These are phyloP conservation scores for Peronospora farinosa DNA, from an alignment of 352 stramenopile species.

Conservation along the genomic window DNA sequence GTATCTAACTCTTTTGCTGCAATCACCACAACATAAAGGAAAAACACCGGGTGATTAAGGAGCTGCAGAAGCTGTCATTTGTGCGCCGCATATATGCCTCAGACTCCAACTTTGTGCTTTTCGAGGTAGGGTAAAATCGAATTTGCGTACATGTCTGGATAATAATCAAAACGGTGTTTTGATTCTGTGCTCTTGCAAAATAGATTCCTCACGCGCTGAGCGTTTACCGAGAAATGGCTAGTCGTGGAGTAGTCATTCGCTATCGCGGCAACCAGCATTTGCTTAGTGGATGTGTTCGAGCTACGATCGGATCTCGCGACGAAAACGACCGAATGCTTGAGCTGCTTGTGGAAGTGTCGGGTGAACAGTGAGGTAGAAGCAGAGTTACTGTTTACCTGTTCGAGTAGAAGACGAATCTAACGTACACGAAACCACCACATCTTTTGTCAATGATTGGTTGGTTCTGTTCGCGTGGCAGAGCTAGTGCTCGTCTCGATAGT, in stretches of 20 bases:
- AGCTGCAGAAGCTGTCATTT: slow-evolving; percentile 88
- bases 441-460: not conserved
- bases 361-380: slow-evolving; percentile 32
- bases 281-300: slow-evolving; percentile 91
- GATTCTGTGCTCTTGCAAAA: slow-evolving; percentile 9
- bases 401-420: not conserved
- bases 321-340: slow-evolving; percentile 93
- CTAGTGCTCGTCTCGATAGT: not conserved
- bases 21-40: slow-evolving; percentile 39
- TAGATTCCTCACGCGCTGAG: slow-evolving; percentile 84
- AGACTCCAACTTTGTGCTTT: slow-evolving; percentile 98
- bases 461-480: not conserved
- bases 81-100: slow-evolving; percentile 90
- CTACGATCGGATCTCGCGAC: slow-evolving; percentile 90
- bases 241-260: slow-evolving; percentile 91
- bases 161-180: slow-evolving; percentile 6
- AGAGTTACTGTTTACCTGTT: slow-evolving; percentile 1
- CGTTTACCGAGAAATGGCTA: slow-evolving; percentile 93
- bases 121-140: slow-evolving; percentile 61
- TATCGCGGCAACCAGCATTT: slow-evolving; percentile 95
- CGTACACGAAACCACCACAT: not conserved
- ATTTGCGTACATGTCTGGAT: not conserved
- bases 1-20: not conserved
- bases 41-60: slow-evolving; percentile 69
- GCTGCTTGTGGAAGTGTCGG: slow-evolving; percentile 64